Evolutionary conservation across 306 rosid genomes (phyloP), one percentile per base, ranked within the genome.

Genomic region (Cicer bijugum): DNA sequence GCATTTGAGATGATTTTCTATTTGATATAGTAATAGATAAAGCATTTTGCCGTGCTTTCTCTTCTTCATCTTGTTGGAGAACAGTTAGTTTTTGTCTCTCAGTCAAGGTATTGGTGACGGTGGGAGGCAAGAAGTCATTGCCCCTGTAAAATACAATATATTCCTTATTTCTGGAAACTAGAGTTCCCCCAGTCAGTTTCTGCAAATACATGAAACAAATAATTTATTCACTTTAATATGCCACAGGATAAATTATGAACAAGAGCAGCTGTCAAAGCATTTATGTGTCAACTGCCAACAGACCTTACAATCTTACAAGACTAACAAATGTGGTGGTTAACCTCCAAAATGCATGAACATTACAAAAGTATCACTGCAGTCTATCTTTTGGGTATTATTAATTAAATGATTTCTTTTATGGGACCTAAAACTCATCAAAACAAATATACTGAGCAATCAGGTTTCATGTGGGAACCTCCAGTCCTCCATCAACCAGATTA

Each of bases 131-230:
- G 90, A 84, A 89, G 83, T 91, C 97, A 77, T 91, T 91, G 71
- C 98, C 98, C 81, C 98, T 79, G 79, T 89, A 89, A 79, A 93
- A 80, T 77, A 93, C 89, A 20, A 93, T 88, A 72, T 72, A 93
- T 47, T 93, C 97, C 88, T 91, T 93, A 95, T 93, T 93, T 85
- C 98, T 89, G 20, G 98, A 93, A 60, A 93, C 84, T 60, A 93
- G 80, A 59, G 91, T 91, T 57, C 97, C 98, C 57, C 98, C 96
- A 40, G 97, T 91, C 84, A 93, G 83, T 74, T 78, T 85, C 98
- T 93, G 89, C 82, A 86, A 67, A 45, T 59, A 61, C 81, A 81
- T 53, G 68, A 84, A 76, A 83, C 35, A 45, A 46, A 50, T 16
- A 53, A 28, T 69, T 74, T 45, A 46, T 65, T 68, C 57, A 71